phyloP scores from a whole-genome alignment of 1,139 yeast species.

The Zygoascus meyerae region DNA sequence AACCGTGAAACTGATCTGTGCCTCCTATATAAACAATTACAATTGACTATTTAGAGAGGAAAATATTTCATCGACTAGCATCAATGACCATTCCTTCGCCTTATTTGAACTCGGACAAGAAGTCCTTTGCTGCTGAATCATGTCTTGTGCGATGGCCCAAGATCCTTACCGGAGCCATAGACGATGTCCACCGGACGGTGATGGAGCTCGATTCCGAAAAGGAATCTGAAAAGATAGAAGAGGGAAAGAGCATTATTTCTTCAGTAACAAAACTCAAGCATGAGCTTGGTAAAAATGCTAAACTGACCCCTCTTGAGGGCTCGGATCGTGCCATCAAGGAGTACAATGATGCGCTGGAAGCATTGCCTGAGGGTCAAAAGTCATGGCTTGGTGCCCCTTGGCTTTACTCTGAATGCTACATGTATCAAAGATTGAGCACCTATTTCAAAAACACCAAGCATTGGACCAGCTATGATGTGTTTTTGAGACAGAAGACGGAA shows the following conservation, averaged over 20 bases:
- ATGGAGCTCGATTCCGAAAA: conserved; percentile 21
- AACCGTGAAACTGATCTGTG: not conserved
- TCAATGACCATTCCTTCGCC: conserved; percentile 27
- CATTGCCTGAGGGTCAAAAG: conserved; percentile 30
- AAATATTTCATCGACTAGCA: conserved; percentile 1
- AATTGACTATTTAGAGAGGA: not conserved
- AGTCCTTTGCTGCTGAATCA: conserved; percentile 78
- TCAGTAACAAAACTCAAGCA: conserved; percentile 34
- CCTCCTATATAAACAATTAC: not conserved
- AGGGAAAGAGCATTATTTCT: conserved; percentile 34
- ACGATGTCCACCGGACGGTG: conserved; percentile 46
- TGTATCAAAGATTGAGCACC: conserved; percentile 61
- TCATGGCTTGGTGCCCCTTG: conserved; percentile 91
- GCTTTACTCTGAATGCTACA: conserved; percentile 79
- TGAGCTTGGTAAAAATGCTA: conserved; percentile 30
- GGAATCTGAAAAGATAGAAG: conserved; percentile 28
- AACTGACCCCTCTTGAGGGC: conserved; percentile 15
- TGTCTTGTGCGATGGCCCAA: conserved; percentile 84
- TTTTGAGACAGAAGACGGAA: conserved; percentile 58
- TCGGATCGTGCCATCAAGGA: conserved; percentile 27
- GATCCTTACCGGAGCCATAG: conserved; percentile 60
- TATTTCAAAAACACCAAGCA: conserved; percentile 38
- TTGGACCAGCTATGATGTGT: conserved; percentile 67
- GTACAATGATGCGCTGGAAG: conserved; percentile 39
- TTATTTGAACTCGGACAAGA: conserved; percentile 54